Conservation (phyloP, 2,329 filamentous ascomycete genomes). For the Penicillium sp. region DNA sequence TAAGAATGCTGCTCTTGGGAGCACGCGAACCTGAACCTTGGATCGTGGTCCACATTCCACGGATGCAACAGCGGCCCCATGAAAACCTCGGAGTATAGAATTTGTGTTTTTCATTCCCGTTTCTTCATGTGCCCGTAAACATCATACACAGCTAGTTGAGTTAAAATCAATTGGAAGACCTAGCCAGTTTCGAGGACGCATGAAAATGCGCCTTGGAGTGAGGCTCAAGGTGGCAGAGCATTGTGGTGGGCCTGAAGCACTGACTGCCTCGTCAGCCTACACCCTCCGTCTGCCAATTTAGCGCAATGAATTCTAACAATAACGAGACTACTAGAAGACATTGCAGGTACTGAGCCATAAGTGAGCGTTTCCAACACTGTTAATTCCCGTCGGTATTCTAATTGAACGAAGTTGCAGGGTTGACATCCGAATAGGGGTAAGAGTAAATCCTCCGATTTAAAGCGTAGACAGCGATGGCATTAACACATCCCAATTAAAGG, state of each 20-base stretch:
- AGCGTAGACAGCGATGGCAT: neutral
- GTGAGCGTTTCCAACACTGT: neutral
- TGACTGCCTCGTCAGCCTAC: neutral
- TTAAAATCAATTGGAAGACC: neutral
- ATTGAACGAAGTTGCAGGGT: neutral
- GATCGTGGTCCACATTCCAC: neutral
- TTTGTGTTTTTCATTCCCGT: neutral
- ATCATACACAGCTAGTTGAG: neutral
- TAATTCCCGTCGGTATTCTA: neutral
- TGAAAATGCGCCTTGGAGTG: neutral
- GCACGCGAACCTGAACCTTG: neutral
- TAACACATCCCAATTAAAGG: slow-evolving; percentile 9
- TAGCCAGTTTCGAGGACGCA: neutral
- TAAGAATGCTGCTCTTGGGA: neutral
- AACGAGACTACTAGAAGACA: too few species aligned
- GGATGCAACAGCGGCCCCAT: neutral
- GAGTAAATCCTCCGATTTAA: neutral
- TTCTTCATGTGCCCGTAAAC: too few species aligned
- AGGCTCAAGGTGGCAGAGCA: neutral
- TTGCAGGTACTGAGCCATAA: neutral
- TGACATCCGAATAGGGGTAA: neutral
- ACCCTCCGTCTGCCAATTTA: neutral
- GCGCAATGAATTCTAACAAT: neutral
- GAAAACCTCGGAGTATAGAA: neutral
- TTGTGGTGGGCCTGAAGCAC: neutral